Conservation (phyloP, 352 stramenopile genomes). For the Aphanomyces invadans region DNA sequence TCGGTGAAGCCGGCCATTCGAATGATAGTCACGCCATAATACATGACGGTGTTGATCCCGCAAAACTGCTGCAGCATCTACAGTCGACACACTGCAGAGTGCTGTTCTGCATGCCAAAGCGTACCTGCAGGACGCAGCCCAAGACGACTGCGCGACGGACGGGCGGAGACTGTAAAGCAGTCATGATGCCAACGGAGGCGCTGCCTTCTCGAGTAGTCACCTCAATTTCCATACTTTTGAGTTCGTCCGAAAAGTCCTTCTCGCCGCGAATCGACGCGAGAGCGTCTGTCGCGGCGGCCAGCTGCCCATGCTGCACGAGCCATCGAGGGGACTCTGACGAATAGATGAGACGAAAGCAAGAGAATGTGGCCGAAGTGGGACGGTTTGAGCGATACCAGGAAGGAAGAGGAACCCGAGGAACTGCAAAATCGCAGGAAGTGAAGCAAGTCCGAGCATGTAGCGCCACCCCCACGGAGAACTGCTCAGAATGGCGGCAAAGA, state of each 20-base stretch:
- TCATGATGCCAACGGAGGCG: slow-evolving; percentile 25
- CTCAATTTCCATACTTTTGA: slow-evolving; percentile 51
- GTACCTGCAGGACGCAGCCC: slow-evolving; percentile 49
- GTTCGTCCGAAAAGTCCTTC: slow-evolving; percentile 42
- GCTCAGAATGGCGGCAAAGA: slow-evolving; percentile 53
- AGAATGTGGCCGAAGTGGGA: background rate
- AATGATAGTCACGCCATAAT: slow-evolving; percentile 77
- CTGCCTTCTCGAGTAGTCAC: slow-evolving; percentile 26
- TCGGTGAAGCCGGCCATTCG: slow-evolving; percentile 72
- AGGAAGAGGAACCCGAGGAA: slow-evolving; percentile 58
- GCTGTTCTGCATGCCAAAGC: background rate
- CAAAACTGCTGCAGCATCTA: slow-evolving; percentile 56
- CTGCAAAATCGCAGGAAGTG: slow-evolving; percentile 57
- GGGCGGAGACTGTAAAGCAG: slow-evolving; percentile 31
- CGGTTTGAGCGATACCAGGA: slow-evolving; percentile 25
- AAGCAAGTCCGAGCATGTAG: slow-evolving; percentile 71
- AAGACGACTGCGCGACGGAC: slow-evolving; percentile 43
- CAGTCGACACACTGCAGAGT: background rate
- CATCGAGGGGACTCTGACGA: slow-evolving; percentile 52
- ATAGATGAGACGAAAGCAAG: background rate
- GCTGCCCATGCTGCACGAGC: slow-evolving; percentile 40
- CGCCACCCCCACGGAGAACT: slow-evolving; percentile 51
- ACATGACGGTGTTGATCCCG: slow-evolving; percentile 87
- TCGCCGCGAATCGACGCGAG: slow-evolving; percentile 51
- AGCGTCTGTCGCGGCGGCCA: slow-evolving; percentile 36